Conservation (phyloP, 106 monocot genomes). For the Posidonia australis region DNA sequence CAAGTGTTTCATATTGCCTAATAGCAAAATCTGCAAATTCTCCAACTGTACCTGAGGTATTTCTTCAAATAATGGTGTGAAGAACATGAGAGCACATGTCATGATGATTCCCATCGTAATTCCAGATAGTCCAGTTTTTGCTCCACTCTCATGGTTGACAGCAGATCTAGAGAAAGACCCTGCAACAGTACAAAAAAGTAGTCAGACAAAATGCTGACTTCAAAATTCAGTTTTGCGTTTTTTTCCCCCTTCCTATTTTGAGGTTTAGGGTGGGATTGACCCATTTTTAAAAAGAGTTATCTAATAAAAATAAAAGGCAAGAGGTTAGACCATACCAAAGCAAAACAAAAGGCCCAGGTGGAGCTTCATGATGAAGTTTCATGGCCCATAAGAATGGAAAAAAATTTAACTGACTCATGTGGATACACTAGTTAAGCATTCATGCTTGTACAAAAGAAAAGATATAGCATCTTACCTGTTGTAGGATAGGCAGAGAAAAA, state of each 20-base stretch:
- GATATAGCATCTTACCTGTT: conserved; percentile 42
- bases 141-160: conserved; percentile 97
- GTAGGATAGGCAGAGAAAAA: conserved; percentile 86
- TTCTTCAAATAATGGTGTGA: conserved; percentile 86
- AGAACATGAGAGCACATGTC: conserved; percentile 79
- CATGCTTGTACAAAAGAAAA: background rate
- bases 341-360: too few species aligned
- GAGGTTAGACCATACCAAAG: too few species aligned
- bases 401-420: too few species aligned
- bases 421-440: background rate
- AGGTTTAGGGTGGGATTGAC: too few species aligned
- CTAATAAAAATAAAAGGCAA: too few species aligned
- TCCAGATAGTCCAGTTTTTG: conserved; percentile 89
- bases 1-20: too few species aligned
- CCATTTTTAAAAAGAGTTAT: too few species aligned
- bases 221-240: background rate
- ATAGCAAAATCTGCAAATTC: background rate
- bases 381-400: background rate
- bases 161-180: conserved; percentile 99
- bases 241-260: too few species aligned
- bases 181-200: conserved; percentile 11
- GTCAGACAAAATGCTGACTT: background rate
- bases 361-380: background rate
- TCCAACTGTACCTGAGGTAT: conserved; percentile 73
- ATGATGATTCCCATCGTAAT: conserved; percentile 84